Conservation (phyloP, 352 stramenopile species). For the Pythium folliculosum region DNA sequence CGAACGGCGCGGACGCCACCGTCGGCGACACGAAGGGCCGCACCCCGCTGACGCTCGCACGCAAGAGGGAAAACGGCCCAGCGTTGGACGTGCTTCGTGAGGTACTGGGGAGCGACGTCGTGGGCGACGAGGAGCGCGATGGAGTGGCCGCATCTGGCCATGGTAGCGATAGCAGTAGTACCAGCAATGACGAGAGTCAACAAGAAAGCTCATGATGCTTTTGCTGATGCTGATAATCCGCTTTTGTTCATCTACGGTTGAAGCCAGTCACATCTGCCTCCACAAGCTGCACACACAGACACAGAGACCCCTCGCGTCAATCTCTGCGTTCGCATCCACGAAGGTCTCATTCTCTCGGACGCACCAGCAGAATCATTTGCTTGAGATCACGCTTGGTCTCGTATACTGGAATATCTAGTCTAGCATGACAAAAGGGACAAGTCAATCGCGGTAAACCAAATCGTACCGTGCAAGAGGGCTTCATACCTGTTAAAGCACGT, state of each 20-base stretch:
- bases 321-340: no score
- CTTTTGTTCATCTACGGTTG: conserved; percentile 53
- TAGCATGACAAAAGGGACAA: conserved; percentile 18
- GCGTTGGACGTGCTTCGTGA: conserved; percentile 62
- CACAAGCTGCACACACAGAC: conserved; percentile 49
- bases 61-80: conserved; percentile 64
- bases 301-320: no score
- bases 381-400: conserved; percentile 89
- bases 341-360: conserved; percentile 9
- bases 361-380: conserved; percentile 92
- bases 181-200: background rate
- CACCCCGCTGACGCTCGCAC: conserved; percentile 65
- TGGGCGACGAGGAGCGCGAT: background rate
- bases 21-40: conserved; percentile 47
- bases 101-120: conserved; percentile 33
- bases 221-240: background rate
- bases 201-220: no score
- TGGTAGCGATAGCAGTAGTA: conserved; percentile 17
- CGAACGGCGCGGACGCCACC: conserved; percentile 52
- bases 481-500: conserved; percentile 81
- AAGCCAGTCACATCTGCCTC: conserved; percentile 79
- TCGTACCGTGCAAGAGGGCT: background rate
- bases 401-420: conserved; percentile 80
- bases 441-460: no score
- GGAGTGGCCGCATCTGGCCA: background rate